Evolutionary conservation across 805 yeast genomes (phyloP).

Genomic region (Wickerhamiella vanderwaltii): DNA sequence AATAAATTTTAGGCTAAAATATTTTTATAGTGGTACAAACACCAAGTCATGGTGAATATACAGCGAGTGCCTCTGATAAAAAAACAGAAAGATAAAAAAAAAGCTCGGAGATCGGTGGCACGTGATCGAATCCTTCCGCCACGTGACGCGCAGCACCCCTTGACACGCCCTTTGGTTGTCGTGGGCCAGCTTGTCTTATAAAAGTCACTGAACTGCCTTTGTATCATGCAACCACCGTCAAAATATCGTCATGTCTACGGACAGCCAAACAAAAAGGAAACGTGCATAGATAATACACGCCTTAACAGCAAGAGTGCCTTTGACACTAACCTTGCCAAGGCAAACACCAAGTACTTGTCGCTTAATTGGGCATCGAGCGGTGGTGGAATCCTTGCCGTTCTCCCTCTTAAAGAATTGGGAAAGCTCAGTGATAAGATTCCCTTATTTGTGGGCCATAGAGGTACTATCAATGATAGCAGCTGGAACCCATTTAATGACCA

Average conservation of each 20-base stretch:
- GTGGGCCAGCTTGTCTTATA: background rate
- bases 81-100: no score
- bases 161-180: background rate
- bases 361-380: constrained; percentile 92
- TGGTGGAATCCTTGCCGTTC: constrained; percentile 94
- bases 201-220: background rate
- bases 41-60: no score
- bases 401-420: constrained; percentile 77
- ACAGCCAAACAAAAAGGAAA: constrained; percentile 63
- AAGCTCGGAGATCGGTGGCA: no score
- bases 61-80: no score
- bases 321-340: constrained; percentile 82
- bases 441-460: constrained; percentile 89
- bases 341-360: constrained; percentile 75
- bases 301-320: constrained; percentile 64
- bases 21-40: no score
- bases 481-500: constrained; percentile 82
- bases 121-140: no score
- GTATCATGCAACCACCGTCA: constrained; percentile 65
- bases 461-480: constrained; percentile 88
- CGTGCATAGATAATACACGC: constrained; percentile 53
- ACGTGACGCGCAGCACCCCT: background rate
- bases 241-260: constrained; percentile 95
- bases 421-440: constrained; percentile 91
- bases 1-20: no score